Conservation (phyloP, 2,329 filamentous ascomycete genomes). For the Paramyrothecium sp. region DNA sequence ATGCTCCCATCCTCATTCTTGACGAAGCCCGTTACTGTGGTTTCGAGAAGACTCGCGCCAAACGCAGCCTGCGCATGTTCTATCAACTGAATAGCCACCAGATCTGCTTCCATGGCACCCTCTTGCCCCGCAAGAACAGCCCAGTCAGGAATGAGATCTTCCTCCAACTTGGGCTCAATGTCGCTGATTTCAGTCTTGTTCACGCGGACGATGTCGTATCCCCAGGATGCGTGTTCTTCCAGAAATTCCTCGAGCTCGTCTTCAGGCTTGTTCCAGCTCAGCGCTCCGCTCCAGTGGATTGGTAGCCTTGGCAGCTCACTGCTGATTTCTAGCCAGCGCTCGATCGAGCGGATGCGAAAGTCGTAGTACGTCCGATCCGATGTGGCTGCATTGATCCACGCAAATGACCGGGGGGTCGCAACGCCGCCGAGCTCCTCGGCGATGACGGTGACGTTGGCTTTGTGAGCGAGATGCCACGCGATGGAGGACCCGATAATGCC, state of each 20-base stretch:
- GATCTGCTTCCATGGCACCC: conserved; percentile 25
- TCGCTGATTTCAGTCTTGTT: conserved; percentile 13
- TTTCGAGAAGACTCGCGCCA: conserved; percentile 11
- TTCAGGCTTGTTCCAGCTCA: conserved; percentile 19
- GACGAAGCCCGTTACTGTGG: conserved; percentile 13
- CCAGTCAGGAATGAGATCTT: conserved; percentile 17
- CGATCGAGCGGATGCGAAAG: conserved; percentile 24
- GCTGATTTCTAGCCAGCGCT: conserved; percentile 19
- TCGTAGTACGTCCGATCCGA: conserved; percentile 25
- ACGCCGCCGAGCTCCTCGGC: conserved; percentile 23
- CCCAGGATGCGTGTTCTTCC: conserved; percentile 15
- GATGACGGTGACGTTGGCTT: conserved; percentile 23
- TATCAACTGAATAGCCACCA: conserved; percentile 18
- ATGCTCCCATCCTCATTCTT: conserved; percentile 9
- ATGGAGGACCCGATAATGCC: conserved; percentile 27
- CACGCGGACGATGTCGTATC: conserved; percentile 21
- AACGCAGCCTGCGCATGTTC: conserved; percentile 9
- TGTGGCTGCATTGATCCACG: conserved; percentile 28
- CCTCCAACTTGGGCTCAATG: conserved; percentile 18
- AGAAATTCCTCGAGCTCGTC: conserved; percentile 19
- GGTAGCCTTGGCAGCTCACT: conserved; percentile 18
- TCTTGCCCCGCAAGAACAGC: conserved; percentile 16
- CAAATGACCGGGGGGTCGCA: conserved; percentile 28
- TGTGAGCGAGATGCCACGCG: conserved; percentile 24
- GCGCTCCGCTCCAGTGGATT: conserved; percentile 20